Evolutionary conservation across 306 rosid genomes (phyloP).

Genomic region (Hylodesmum podocarpum): DNA sequence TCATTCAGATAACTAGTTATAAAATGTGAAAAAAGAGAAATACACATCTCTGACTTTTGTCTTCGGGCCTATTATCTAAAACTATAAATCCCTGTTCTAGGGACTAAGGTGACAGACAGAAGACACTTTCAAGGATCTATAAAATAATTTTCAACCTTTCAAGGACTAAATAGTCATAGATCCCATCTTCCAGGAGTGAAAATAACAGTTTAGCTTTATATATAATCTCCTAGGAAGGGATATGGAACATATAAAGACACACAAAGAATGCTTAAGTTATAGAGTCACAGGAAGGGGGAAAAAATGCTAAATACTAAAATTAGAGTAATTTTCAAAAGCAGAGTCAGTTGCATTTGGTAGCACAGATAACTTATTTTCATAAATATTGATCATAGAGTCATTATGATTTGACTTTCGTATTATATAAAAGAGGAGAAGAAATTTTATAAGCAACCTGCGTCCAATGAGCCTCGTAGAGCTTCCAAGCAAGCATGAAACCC

Average conservation of each 20-base stretch:
- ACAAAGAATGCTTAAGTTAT: neutral
- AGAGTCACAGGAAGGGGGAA: neutral
- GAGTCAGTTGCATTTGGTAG: neutral
- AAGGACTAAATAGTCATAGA: too few relatives aligned
- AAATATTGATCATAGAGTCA: neutral
- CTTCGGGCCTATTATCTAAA: too few relatives aligned
- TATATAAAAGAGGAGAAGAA: neutral
- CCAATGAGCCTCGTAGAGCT: conserved; percentile 65
- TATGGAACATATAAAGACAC: neutral
- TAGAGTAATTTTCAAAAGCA: conserved; percentile 1
- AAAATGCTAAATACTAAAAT: neutral
- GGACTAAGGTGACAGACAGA: too few relatives aligned
- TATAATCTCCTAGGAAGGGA: neutral
- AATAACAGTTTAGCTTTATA: conserved; percentile 2
- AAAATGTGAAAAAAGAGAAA: too few relatives aligned
- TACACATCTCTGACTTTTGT: too few relatives aligned
- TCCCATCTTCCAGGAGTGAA: too few relatives aligned
- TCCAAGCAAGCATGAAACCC: conserved; percentile 89
- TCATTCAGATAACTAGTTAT: too few relatives aligned
- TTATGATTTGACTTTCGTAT: neutral
- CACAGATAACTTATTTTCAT: neutral
- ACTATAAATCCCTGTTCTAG: too few relatives aligned
- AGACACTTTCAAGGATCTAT: too few relatives aligned
- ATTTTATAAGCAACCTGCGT: conserved; percentile 67
- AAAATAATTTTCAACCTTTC: too few relatives aligned